Evolutionary conservation across 2,329 filamentous ascomycete species (phyloP).

Genomic region (Magnaporthales sp.): DNA sequence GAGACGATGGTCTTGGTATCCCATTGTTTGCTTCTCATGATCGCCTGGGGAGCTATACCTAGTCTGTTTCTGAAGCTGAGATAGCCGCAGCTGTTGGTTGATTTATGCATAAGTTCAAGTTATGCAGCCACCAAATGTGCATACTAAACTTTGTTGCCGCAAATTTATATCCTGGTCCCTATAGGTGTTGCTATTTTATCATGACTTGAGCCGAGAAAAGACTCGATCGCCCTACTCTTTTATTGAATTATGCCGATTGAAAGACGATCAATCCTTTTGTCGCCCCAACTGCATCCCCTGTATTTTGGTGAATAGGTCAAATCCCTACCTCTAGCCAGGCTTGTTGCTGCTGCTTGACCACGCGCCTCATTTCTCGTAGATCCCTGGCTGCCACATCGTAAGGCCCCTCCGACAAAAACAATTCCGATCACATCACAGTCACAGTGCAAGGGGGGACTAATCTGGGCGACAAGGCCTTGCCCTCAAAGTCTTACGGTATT

Average conservation of each 20-base stretch:
- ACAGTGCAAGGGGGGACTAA: neutral
- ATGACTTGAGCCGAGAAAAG: neutral
- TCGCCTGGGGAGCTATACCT: neutral
- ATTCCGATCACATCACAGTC: neutral
- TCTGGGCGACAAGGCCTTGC: neutral
- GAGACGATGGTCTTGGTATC: neutral
- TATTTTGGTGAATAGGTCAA: neutral
- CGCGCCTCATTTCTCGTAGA: neutral
- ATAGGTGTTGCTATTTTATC: no score
- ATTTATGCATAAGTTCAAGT: neutral
- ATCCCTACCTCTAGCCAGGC: neutral
- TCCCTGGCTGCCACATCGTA: neutral
- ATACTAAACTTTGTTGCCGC: no score
- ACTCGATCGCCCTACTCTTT: neutral
- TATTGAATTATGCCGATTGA: neutral
- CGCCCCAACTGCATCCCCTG: neutral
- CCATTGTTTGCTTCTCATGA: neutral
- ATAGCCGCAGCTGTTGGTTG: neutral
- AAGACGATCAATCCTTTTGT: neutral
- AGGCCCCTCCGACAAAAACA: neutral
- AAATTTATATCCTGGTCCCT: no score
- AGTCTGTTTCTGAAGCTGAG: neutral
- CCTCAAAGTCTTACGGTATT: neutral
- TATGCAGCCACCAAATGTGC: neutral
- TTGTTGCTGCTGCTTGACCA: neutral